Base-by-base conservation (phyloP, 495 filamentous ascomycete species). In the Terfezia claveryi region DNA sequence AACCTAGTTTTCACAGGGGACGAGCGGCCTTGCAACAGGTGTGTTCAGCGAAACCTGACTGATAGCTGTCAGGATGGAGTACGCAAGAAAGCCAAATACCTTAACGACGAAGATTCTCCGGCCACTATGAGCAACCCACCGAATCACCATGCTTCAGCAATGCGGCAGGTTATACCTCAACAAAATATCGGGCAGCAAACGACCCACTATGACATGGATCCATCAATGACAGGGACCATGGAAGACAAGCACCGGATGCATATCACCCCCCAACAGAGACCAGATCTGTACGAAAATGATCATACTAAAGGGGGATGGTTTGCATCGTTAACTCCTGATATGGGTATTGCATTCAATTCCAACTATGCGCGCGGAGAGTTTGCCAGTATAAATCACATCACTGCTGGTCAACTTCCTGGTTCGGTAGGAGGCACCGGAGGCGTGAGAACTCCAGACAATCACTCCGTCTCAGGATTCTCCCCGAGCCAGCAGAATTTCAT, bases 11-110 rank as follows among this genome's bases (percentile, higher is more conserved):
- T 51, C 23, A n/a, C 23, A 51, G 50, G 14, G 85, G 82, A 86
- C 59, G 87, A 98, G 66, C 75, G 91, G 60, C 91, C 91, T 51
- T 98, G 91, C 68, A 77, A 85, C 62, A 76, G 91, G 64, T 98
- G 91, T 69, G 85, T 94, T 58, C 94, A 94, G 67, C 82, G 89
- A 50, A 84, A 85, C 17, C 76, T 95, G 50, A 83, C 85, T 58
- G 85, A 94, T 66, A 76, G 75, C 41, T 98, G 91, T 66, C 85
- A 93, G 64, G 91, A 98, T 64, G 91, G 91, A 46, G 86, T 94
- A 41, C 82, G 91, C 57, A 96, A 98, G 69, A 98, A 96, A 73
- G 91, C 91, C 58, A 98, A 98, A 67, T 98, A 98, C 71, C 81
- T 98, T 51, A 88, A 94, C 68, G 91, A 95, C 72, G 87, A 89